phyloP scores from a whole-genome alignment of 2,329 filamentous ascomycete species.

The Colletotrichum sp. region DNA sequence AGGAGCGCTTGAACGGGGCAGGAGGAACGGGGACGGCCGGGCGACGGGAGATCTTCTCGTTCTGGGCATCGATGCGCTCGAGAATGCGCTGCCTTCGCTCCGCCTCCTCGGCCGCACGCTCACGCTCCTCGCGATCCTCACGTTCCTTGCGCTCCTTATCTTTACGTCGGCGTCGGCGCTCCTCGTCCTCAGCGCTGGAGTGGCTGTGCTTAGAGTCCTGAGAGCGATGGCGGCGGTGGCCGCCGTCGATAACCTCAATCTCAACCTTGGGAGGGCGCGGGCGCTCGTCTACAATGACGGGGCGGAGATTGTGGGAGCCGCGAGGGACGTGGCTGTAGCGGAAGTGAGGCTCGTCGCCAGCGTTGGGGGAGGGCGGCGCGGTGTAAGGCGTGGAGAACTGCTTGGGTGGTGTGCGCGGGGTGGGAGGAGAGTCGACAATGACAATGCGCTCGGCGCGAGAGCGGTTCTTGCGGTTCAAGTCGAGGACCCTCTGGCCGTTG shows the following conservation, averaged over 20 bases:
- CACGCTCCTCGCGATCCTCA: conserved; percentile 31
- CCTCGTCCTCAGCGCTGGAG: conserved; percentile 30
- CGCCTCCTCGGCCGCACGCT: conserved; percentile 26
- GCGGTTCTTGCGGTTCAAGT: conserved; percentile 35
- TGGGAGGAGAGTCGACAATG: conserved; percentile 49
- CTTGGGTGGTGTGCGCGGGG: conserved; percentile 52
- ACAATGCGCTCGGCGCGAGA: conserved; percentile 46
- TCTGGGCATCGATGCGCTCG: conserved; percentile 43
- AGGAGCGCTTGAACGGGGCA: not conserved
- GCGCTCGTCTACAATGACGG: conserved; percentile 44
- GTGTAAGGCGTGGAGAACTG: conserved; percentile 43
- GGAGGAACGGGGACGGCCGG: conserved; percentile 30
- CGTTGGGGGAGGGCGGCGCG: conserved; percentile 36
- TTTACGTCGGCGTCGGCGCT: conserved; percentile 28
- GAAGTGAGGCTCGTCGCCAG: conserved; percentile 23
- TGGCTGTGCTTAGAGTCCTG: conserved; percentile 38
- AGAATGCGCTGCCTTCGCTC: conserved; percentile 30
- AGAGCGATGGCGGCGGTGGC: conserved; percentile 36
- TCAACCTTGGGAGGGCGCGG: conserved; percentile 32
- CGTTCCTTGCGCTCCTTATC: conserved; percentile 20
- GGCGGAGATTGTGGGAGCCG: conserved; percentile 27
- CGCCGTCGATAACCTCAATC: conserved; percentile 40
- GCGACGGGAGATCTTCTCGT: conserved; percentile 46
- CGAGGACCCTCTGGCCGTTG: conserved; percentile 40
- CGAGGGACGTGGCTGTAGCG: conserved; percentile 24